Evolutionary conservation across 148 eudicot genomes (phyloP), one percentile per base, ranked within the genome.

Genomic region (Salicornia ramosissima): DNA sequence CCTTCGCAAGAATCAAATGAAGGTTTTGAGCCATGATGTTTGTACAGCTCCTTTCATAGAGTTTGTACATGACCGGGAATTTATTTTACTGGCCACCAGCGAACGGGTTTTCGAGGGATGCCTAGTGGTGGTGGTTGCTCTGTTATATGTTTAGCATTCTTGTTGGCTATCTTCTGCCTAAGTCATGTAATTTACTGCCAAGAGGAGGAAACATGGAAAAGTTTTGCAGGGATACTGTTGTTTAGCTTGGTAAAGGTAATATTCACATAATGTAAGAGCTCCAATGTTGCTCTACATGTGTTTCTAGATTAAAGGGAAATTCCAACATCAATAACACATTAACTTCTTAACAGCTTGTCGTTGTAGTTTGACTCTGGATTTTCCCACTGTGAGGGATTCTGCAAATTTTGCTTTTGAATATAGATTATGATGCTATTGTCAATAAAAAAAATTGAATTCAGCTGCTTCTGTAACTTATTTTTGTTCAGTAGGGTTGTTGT

Each of bases 211-310:
- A 58, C 71, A 60, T 75, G 71, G 69, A 72, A 67, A 79, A 78
- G 77, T 85, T 85, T 85, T 82, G 86, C 82, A 75, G 81, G 71
- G 69, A 82, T 81, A 84, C 75, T 82, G 78, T 81, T 70, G 65
- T 82, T 81, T 82, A 82, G 86, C 78, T 75, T 82, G 83, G 74
- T 58, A 74, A 78, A 77, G 83, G 85, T 77, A 76, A 73, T 75
- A 74, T 69, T 79, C 59, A 74, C 74, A 77, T 76, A 70, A 71
- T 81, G 81, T 79, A 78, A 77, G 79, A 77, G 85, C 84, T 84
- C 64, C 76, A 83, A 55, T 76, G 71, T 71, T 79, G 77, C 75
- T 84, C 71, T 77, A 64, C 78, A 71, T 74, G 83, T 81, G 78
- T 75, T 78, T 74, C 61, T 57, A 62, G 65, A 77, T 77, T 79